Base-by-base conservation (phyloP, 2,329 filamentous ascomycete genomes). In the Pseudopyrenochaeta lycopersici region DNA sequence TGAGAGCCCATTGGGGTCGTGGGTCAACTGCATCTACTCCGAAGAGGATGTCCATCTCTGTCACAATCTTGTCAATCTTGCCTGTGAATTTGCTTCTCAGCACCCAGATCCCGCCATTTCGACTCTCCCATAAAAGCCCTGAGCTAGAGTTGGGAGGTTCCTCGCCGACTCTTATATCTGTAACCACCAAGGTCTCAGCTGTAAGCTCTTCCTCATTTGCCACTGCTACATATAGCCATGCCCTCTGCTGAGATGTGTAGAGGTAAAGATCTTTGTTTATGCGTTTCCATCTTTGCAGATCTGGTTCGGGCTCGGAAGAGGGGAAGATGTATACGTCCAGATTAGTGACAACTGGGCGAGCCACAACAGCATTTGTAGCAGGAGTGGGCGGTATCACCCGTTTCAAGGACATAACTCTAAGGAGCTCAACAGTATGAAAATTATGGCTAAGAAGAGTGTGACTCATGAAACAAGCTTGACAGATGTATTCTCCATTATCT, bases 1-100 rank as follows among this genome's bases (percentile, higher is more conserved):
- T 86, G 33, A 96, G 84, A 51, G 85, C 80, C 93, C 94, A 98
- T 40, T 90, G 89, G 5, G 87, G 84, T 58, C 94, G 86, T 12
- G 91, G 92, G 72, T 98, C 94, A 30, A 92, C 90, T 11, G 92
- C 92, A 72, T 96, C 92, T 15, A 91, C 86, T 32, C 92, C 92
- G 70, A 94, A 97, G 10, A 97, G 82, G n/a, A 96, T 86, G 71
- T 96, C 92, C 11, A 96, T 80, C 3, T 86, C 89, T 1, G 91
- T 95, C 46, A 97, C 83, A 29, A 87, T 88, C 36, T 88, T 85
- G 63, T 89, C 85, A 54, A 84, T 83, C 68, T 88, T 88, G 33
- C 83, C 81, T n/a, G 87, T 88, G 54, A 90, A 84, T 74, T 90
- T 86, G 33, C 47, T 52, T 60, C 50, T 59, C 38, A 63, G 49